Base-by-base conservation (phyloP, 23 red algal species). In the Chondrus crispus region DNA sequence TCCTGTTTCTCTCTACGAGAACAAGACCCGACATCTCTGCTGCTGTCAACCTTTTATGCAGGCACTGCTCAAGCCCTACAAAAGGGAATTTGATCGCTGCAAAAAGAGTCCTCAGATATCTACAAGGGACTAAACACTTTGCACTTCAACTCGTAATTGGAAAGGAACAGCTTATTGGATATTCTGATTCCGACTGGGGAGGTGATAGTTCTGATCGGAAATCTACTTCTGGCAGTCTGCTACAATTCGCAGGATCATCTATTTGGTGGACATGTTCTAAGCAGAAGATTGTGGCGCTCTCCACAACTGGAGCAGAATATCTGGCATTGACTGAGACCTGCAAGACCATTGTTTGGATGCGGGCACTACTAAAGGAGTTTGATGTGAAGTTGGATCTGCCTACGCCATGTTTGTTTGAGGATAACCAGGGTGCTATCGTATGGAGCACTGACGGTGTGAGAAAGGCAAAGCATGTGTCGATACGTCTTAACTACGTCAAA, bases 391-490 rank as follows among this genome's bases (percentile, higher is more conserved):
- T 32, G 1, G 35, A 1, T 32, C 26, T 22, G 26, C 60, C 60
- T 22, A 66, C 18, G 26, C 26, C 35, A 32, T n/a, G n/a, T n/a
- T 32, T 8, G 35, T 6, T 12, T 66, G 60, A 85, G 58, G 81
- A 85, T 60, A 85, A 68, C 46, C 58, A 68, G 62, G 81, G 28
- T 2, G 54, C 44, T 43, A 69, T 68, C 18, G 18, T 12, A n/a
- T 85, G 81, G 62, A n/a, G 32, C 6, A 10, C 33, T 45, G 41
- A 68, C 22, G 52, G 38, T 68, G 62, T 85, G 68, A 0, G 81
- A 37, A 42, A 60, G 48, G 81, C 68, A 29, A 88, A 88, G 64
- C 85, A 88, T 76, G 2, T 77, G 9, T 35, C 43, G 13, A 60
- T 88, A n/a, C n/a, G 14, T 18, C 45, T 44, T 40, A 88, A 88